Evolutionary conservation across 2,329 filamentous ascomycete species (phyloP), one percentile per base, ranked within the genome.

Genomic region (Colletotrichum graminicola): DNA sequence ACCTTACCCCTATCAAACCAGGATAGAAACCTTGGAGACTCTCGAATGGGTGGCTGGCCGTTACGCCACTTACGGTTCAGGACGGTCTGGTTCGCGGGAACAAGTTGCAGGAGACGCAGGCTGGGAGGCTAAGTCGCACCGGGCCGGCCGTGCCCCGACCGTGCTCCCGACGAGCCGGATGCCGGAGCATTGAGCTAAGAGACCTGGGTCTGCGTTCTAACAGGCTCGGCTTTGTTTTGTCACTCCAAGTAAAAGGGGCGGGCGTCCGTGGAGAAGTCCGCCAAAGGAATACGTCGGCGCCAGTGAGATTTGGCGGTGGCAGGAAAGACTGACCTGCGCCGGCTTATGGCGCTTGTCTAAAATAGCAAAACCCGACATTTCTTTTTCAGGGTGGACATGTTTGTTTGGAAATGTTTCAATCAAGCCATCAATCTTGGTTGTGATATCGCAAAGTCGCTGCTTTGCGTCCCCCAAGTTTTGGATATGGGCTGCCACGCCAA

Each of bases 121-220:
- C 16, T 63, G 49, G 65, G 65, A 72, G 59, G 65, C 65, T 61
- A 72, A 64, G 36, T 64, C 59, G 69, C 69, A 60, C 45, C 69
- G 69, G 69, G 47, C 65, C 69, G 69, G 69, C 69, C 69, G 69
- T 72, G 69, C 69, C 59, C 69, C 60, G 69, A 67, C 69, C 69
- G 69, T 68, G 69, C 69, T 72, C 65, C 65, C 69, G 69, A 66
- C 60, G 65, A 72, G 69, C 65, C 45, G 65, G 65, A 72, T 54
- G 45, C 60, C 45, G 69, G 54, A n/a, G 65, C 45, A 64, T 59
- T 12, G 47, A 68, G 54, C 69, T 60, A 63, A 55, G 36, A 55
- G 45, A 56, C 63, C 29, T 52, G 59, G 47, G 29, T 59, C 56
- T 56, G 34, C 49, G 36, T 54, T 52, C 54, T 72, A 64, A 47